Conservation (phyloP, 768 basidiomycete species). For the Tricholomella constricta region DNA sequence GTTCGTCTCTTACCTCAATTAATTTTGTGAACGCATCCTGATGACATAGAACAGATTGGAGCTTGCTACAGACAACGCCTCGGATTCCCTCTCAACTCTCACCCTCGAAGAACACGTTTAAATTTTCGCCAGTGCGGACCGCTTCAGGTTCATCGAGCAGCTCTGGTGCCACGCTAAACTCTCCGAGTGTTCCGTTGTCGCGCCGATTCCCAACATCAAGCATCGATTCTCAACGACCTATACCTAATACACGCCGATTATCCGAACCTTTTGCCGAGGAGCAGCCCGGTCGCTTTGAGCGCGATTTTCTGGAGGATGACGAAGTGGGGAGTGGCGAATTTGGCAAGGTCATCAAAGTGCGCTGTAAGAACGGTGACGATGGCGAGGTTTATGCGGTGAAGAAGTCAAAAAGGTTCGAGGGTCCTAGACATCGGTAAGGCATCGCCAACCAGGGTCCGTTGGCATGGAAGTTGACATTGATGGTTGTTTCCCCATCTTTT, state of each 20-base stretch:
- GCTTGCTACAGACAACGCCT: slow-evolving; percentile 44
- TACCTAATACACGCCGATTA: slow-evolving; percentile 29
- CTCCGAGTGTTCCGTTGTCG: slow-evolving; percentile 39
- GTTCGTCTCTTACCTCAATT: slow-evolving; percentile 21
- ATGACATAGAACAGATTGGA: slow-evolving; percentile 47
- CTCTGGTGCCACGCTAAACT: slow-evolving; percentile 46
- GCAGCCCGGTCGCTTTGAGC: slow-evolving; percentile 70
- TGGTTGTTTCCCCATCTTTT: slow-evolving; percentile 21
- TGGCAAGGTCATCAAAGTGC: slow-evolving; percentile 87
- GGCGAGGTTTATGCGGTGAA: slow-evolving; percentile 81
- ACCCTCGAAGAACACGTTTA: slow-evolving; percentile 43
- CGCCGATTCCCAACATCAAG: slow-evolving; percentile 25
- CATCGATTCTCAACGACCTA: slow-evolving; percentile 12
- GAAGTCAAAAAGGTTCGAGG: slow-evolving; percentile 91
- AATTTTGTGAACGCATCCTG: background rate
- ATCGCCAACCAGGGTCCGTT: slow-evolving; percentile 24
- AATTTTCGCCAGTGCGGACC: slow-evolving; percentile 46
- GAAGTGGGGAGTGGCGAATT: slow-evolving; percentile 92
- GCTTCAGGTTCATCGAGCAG: slow-evolving; percentile 62
- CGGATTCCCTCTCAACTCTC: slow-evolving; percentile 51
- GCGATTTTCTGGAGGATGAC: slow-evolving; percentile 77
- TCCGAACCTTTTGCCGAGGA: slow-evolving; percentile 48
- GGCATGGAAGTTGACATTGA: slow-evolving; percentile 27
- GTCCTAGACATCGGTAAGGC: slow-evolving; percentile 83
- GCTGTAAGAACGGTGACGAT: slow-evolving; percentile 59